These are phyloP conservation scores for Ascochyta rabiei DNA, from an alignment of 2,329 filamentous ascomycete species.

Conservation along the genomic window DNA sequence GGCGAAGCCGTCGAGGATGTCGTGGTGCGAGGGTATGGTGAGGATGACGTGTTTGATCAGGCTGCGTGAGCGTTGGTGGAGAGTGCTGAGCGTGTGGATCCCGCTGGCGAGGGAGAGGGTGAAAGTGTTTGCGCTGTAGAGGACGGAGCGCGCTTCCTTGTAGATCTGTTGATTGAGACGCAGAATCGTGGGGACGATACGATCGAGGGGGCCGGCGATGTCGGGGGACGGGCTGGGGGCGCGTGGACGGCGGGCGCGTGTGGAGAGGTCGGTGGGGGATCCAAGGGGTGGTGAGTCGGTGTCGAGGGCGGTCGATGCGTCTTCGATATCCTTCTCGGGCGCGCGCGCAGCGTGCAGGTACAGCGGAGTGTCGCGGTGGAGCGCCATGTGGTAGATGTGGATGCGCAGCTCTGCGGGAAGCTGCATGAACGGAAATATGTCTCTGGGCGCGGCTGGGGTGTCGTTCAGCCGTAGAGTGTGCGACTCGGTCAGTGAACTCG, in stretches of 20 bases:
- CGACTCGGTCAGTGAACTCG: constrained; percentile 26
- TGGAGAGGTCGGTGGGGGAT: background rate
- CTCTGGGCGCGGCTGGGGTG: background rate
- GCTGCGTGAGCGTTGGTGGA: constrained; percentile 52
- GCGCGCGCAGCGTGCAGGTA: constrained; percentile 34
- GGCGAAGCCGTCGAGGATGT: constrained; percentile 55
- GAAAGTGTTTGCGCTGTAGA: constrained; percentile 44
- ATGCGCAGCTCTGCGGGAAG: constrained; percentile 56
- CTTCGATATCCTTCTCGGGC: constrained; percentile 18
- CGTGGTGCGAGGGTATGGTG: constrained; percentile 54
- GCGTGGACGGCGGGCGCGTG: background rate
- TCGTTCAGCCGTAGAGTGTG: constrained; percentile 4
- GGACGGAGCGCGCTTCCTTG: constrained; percentile 39
- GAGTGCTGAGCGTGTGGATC: constrained; percentile 45
- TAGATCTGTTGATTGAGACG: constrained; percentile 49
- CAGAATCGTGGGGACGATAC: constrained; percentile 49
- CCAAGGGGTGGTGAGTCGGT: background rate
- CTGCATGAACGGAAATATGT: constrained; percentile 49
- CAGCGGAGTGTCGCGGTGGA: constrained; percentile 38
- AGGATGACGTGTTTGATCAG: constrained; percentile 53
- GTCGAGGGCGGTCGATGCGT: background rate
- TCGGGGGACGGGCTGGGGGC: constrained; percentile 1
- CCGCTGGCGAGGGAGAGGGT: constrained; percentile 48
- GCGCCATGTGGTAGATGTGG: constrained; percentile 51
- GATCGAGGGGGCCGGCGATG: constrained; percentile 26